Conservation (phyloP, 2,329 filamentous ascomycete species). For the Claviceps sp. region DNA sequence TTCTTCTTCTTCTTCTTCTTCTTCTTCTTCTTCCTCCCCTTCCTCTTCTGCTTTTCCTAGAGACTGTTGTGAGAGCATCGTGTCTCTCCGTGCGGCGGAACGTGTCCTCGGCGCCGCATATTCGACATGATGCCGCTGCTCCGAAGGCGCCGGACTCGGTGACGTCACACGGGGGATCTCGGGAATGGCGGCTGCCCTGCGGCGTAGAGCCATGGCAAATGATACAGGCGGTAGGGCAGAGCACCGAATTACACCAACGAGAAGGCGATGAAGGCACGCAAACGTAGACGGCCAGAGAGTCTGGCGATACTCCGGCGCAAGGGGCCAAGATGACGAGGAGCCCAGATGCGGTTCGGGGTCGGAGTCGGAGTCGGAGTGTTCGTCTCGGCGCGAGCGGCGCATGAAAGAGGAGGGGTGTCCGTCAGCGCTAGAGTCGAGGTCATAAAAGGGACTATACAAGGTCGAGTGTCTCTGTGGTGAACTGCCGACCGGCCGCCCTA, state of each 20-base stretch:
- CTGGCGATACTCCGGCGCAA: slow-evolving; percentile 8
- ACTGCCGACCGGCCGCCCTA: slow-evolving; percentile 25
- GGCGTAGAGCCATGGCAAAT: slow-evolving; percentile 37
- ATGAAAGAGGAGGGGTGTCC: slow-evolving; percentile 8
- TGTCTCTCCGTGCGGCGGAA: slow-evolving; percentile 47
- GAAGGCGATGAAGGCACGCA: slow-evolving; percentile 32
- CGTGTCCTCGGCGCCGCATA: slow-evolving; percentile 66
- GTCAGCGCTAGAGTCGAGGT: slow-evolving; percentile 12
- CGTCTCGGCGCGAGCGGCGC: slow-evolving; percentile 36
- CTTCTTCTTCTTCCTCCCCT: slow-evolving; percentile 13
- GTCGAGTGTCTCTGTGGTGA: slow-evolving; percentile 4
- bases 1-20: slow-evolving; percentile 14
- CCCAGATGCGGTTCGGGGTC: slow-evolving; percentile 15
- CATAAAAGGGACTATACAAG: slow-evolving; percentile 9
- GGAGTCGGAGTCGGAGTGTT: slow-evolving; percentile 22
- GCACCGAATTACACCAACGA: slow-evolving; percentile 42
- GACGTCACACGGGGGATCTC: slow-evolving; percentile 79
- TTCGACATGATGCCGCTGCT: slow-evolving; percentile 15
- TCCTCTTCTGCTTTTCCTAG: slow-evolving; percentile 46
- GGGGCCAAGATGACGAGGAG: not conserved
- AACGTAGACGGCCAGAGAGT: slow-evolving; percentile 34
- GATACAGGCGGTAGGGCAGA: slow-evolving; percentile 48
- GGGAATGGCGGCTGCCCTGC: slow-evolving; percentile 42
- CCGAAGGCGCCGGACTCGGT: slow-evolving; percentile 56
- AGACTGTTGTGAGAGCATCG: slow-evolving; percentile 40